phyloP scores from a whole-genome alignment of 805 yeast genomes.

The Dipodascopsis tothii region DNA sequence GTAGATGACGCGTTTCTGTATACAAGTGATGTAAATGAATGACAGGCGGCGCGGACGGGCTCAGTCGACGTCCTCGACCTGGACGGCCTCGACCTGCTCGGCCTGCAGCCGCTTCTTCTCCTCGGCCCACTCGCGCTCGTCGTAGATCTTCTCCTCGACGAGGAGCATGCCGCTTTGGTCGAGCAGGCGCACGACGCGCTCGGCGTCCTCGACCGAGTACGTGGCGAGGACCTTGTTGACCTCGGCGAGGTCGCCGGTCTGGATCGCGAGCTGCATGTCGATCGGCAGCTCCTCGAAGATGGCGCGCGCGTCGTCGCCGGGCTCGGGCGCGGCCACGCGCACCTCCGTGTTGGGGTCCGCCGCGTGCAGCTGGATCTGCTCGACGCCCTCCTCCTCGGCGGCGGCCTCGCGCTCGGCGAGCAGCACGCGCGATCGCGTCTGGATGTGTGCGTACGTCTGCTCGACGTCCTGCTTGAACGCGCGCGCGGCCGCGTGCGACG shows the following conservation, averaged over 20 bases:
- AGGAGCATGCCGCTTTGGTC: constrained; percentile 79
- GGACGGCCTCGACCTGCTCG: too few relatives aligned
- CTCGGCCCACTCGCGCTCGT: constrained; percentile 14
- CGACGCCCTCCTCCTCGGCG: constrained; percentile 50
- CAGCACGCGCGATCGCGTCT: constrained; percentile 63
- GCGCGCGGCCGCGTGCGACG: constrained; percentile 51
- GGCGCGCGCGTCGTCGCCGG: constrained; percentile 26
- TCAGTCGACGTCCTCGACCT: too few relatives aligned
- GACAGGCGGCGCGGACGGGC: too few relatives aligned
- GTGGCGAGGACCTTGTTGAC: constrained; percentile 76
- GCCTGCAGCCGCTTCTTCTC: neutral
- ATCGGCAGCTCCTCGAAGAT: constrained; percentile 55
- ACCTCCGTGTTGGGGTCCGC: constrained; percentile 77
- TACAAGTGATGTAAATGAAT: neutral
- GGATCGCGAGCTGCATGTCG: constrained; percentile 66
- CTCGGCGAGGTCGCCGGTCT: constrained; percentile 60
- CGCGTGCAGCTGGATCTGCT: constrained; percentile 78
- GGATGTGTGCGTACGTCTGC: constrained; percentile 68
- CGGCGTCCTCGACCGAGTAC: constrained; percentile 72
- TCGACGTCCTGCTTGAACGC: constrained; percentile 70
- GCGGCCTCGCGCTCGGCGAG: constrained; percentile 40
- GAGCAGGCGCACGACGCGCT: constrained; percentile 60
- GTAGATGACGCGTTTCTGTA: neutral
- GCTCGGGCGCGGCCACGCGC: constrained; percentile 59
- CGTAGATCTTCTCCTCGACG: constrained; percentile 49